A percentile compares a stretch with the other conserved stretches of the same genome.
Conservation (phyloP, 805 yeast species). For the Candida cerambycidarum region DNA sequence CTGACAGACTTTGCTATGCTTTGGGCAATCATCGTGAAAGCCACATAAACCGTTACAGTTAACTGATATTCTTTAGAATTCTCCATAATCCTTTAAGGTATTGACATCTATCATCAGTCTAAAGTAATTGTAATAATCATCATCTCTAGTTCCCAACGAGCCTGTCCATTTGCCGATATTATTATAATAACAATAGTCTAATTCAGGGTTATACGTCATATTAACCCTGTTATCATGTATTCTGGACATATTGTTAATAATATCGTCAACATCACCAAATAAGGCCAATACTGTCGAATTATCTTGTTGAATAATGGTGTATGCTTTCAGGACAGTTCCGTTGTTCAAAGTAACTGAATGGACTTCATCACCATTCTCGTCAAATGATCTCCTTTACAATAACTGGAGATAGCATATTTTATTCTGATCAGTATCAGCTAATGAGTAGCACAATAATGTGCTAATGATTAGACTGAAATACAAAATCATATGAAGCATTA, state of each 20-base stretch:
- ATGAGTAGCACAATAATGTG: not conserved
- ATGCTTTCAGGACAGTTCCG: not conserved
- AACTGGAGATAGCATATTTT: not conserved
- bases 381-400: not conserved
- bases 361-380: constrained; percentile 1
- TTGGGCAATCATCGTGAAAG: too few relatives aligned
- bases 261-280: not conserved
- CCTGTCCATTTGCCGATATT: not conserved
- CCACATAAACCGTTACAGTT: too few relatives aligned
- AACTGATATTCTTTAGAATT: too few relatives aligned
- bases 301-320: not conserved
- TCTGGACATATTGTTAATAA: not conserved
- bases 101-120: not conserved
- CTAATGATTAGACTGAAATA: not conserved
- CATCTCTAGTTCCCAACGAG: not conserved
- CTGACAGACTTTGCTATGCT: too few relatives aligned
- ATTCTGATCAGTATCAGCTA: not conserved
- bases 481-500: not conserved
- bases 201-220: not conserved
- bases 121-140: not conserved
- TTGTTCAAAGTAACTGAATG: not conserved
- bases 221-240: not conserved
- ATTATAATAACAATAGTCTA: not conserved
- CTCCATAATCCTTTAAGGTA: too few relatives aligned
- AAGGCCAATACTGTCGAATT: not conserved